Evolutionary conservation across 495 filamentous ascomycete species (phyloP).

Genomic region (Coniosporium apollinis): DNA sequence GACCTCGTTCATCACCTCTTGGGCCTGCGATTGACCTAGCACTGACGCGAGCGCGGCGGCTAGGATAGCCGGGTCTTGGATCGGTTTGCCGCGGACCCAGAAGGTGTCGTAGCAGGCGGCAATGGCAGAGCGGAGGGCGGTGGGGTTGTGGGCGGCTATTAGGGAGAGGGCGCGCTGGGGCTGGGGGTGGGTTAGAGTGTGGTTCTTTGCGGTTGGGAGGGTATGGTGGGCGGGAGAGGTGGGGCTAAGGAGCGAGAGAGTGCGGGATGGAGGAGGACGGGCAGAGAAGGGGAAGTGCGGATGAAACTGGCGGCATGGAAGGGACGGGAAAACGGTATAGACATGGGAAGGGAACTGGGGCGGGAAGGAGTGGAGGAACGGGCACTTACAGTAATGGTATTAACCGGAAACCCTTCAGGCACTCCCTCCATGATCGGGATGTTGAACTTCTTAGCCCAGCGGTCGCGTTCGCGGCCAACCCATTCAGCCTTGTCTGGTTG

Average conservation of each 20-base stretch:
- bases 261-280: constrained; percentile 23
- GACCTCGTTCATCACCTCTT: constrained; percentile 27
- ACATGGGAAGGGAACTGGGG: no score
- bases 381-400: constrained; percentile 30
- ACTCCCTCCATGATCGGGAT: constrained; percentile 35
- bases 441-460: constrained; percentile 41
- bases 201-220: no score
- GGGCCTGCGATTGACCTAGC: constrained; percentile 33
- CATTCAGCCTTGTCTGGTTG: constrained; percentile 58
- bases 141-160: constrained; percentile 28
- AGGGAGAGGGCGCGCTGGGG: constrained; percentile 20
- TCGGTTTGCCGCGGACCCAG: constrained; percentile 37
- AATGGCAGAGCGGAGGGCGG: constrained; percentile 26
- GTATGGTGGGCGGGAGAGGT: no score
- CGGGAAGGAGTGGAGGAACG: no score
- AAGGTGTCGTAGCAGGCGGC: constrained; percentile 36
- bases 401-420: constrained; percentile 43
- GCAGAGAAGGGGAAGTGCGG: no score
- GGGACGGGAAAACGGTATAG: no score
- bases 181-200: constrained; percentile 8
- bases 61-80: constrained; percentile 34
- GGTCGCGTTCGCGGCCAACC: constrained; percentile 40
- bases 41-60: constrained; percentile 27
- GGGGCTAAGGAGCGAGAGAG: constrained; percentile 12
- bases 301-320: no score